These are phyloP conservation scores for Apophysomyces elegans DNA, from an alignment of 371 early-diverging fungal genomes.

Conservation along the genomic window DNA sequence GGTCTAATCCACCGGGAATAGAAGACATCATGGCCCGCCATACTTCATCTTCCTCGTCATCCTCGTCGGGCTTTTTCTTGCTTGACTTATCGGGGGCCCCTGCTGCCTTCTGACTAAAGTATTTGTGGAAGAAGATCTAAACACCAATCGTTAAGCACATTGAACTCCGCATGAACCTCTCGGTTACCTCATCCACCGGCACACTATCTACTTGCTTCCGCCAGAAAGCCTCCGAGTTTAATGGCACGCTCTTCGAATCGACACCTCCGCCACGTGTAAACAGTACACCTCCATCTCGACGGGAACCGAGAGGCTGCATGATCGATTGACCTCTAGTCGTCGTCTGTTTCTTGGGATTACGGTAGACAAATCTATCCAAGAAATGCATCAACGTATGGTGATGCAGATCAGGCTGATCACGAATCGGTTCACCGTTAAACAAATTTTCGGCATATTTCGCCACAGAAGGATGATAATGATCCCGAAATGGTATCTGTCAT, in stretches of 20 bases:
- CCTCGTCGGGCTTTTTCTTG: conserved; percentile 55
- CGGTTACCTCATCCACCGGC: conserved; percentile 64
- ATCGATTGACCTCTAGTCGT: conserved; percentile 58
- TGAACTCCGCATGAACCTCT: conserved; percentile 4
- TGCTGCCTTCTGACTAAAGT: conserved; percentile 66
- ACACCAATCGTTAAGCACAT: background rate
- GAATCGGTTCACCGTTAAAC: conserved; percentile 71
- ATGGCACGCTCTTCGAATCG: conserved; percentile 35
- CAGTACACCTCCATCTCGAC: conserved; percentile 52
- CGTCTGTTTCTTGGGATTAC: conserved; percentile 85
- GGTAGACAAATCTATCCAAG: conserved; percentile 94
- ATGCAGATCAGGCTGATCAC: conserved; percentile 82
- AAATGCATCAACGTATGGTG: conserved; percentile 92
- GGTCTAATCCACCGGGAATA: conserved; percentile 67
- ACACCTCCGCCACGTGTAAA: conserved; percentile 46
- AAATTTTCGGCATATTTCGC: conserved; percentile 77
- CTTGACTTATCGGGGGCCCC: conserved; percentile 29
- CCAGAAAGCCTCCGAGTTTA: conserved; percentile 69
- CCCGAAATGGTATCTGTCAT: conserved; percentile 60
- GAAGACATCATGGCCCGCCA: conserved; percentile 76
- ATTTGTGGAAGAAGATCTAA: conserved; percentile 83
- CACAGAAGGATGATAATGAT: conserved; percentile 94
- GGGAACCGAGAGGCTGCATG: conserved; percentile 63
- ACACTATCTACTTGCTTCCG: conserved; percentile 59
- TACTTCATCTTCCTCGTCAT: conserved; percentile 63